These are phyloP conservation scores for Verticillium nubilum DNA, from an alignment of 2,329 filamentous ascomycete genomes.

Conservation along the genomic window DNA sequence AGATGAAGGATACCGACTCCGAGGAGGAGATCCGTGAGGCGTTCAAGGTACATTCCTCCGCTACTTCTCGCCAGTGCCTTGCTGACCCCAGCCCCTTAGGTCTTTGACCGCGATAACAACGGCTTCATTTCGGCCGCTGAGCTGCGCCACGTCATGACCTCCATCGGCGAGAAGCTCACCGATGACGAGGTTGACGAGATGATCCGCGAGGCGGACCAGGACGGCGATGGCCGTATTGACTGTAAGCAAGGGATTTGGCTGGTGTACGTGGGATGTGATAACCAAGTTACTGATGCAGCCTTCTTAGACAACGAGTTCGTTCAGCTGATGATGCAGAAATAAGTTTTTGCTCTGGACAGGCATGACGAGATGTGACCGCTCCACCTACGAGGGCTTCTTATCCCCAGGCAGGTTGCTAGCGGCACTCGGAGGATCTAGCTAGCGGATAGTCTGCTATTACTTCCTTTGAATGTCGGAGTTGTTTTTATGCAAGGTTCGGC, in stretches of 20 bases:
- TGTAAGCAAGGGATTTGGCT: slow-evolving; percentile 47
- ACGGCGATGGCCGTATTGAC: slow-evolving; percentile 83
- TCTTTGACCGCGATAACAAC: slow-evolving; percentile 87
- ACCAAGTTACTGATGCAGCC: neutral
- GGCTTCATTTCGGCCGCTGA: slow-evolving; percentile 87
- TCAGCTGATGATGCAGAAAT: slow-evolving; percentile 95
- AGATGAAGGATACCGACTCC: slow-evolving; percentile 91
- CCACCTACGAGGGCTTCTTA: neutral
- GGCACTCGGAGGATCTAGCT: neutral
- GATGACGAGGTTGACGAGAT: slow-evolving; percentile 91
- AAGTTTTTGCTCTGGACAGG: slow-evolving; percentile 26
- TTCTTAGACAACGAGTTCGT: slow-evolving; percentile 80
- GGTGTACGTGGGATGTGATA: neutral
- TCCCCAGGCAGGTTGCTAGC: neutral
- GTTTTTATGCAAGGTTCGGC: neutral
- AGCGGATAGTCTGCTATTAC: neutral
- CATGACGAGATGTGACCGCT: neutral
- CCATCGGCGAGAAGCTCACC: slow-evolving; percentile 85
- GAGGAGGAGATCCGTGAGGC: slow-evolving; percentile 88
- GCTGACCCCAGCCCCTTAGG: slow-evolving; percentile 30
- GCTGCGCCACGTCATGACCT: slow-evolving; percentile 87
- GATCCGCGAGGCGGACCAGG: slow-evolving; percentile 87
- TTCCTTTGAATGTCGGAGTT: neutral
- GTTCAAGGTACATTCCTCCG: slow-evolving; percentile 63
- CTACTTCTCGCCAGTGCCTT: slow-evolving; percentile 12